phyloP scores from a whole-genome alignment of 2,329 filamentous ascomycete genomes.

The Calonectria pauciramosa region DNA sequence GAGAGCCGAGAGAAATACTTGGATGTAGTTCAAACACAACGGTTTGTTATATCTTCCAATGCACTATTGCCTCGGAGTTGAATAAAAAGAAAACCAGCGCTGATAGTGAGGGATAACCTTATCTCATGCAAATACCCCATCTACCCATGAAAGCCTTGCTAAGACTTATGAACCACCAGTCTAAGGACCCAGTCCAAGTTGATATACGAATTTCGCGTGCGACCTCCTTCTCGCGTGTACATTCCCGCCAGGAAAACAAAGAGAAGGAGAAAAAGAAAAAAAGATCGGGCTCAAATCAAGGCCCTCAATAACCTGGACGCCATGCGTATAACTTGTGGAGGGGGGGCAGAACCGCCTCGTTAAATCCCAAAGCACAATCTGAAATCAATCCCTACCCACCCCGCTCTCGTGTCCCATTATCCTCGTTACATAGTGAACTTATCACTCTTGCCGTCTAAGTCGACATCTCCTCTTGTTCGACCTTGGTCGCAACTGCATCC shows the following conservation, averaged over 20 bases:
- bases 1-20: not conserved
- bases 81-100: slow-evolving; percentile 9
- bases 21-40: not conserved
- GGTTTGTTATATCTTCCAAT: slow-evolving; percentile 8
- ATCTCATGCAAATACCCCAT: slow-evolving; percentile 14
- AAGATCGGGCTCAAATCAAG: not conserved
- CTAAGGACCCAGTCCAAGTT: slow-evolving; percentile 19
- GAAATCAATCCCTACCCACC: slow-evolving; percentile 13
- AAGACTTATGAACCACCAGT: not conserved
- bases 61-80: not conserved
- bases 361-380: not conserved
- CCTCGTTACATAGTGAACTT: slow-evolving; percentile 9
- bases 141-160: slow-evolving; percentile 17
- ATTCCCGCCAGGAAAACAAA: not conserved
- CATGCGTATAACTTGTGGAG: slow-evolving; percentile 14
- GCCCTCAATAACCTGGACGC: slow-evolving; percentile 11
- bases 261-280: not conserved
- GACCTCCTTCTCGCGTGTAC: not conserved
- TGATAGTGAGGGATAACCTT: slow-evolving; percentile 8
- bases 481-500: slow-evolving; percentile 73
- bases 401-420: slow-evolving; percentile 26
- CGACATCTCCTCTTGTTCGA: slow-evolving; percentile 58
- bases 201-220: slow-evolving; percentile 4
- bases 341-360: not conserved
- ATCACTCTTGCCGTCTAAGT: slow-evolving; percentile 25